Evolutionary conservation across 768 basidiomycete species (phyloP).

Genomic region (Amanita muscaria): DNA sequence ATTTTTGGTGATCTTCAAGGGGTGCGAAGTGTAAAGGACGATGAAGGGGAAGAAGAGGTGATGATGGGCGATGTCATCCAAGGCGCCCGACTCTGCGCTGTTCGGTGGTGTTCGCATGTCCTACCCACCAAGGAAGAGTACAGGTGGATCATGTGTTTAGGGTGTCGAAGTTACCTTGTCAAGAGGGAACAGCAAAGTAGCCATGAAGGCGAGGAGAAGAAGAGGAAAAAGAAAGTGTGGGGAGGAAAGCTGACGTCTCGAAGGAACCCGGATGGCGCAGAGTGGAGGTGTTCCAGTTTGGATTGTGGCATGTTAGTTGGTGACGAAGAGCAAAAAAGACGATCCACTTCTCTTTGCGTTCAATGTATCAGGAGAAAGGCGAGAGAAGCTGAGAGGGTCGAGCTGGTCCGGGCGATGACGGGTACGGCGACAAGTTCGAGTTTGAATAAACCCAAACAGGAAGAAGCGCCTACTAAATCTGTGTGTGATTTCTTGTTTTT

Average conservation of each 20-base stretch:
- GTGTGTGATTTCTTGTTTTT: neutral
- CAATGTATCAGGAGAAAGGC: constrained; percentile 7
- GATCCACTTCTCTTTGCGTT: constrained; percentile 7
- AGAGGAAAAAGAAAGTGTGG: constrained; percentile 12
- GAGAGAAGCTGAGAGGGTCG: neutral
- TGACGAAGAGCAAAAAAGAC: constrained; percentile 4
- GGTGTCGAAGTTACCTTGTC: neutral
- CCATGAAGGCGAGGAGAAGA: constrained; percentile 25
- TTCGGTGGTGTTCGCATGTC: constrained; percentile 24
- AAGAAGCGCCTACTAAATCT: neutral
- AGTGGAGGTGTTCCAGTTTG: constrained; percentile 17
- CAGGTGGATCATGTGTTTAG: constrained; percentile 28
- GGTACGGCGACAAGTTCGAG: constrained; percentile 1
- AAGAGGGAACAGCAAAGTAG: neutral
- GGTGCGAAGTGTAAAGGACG: neutral
- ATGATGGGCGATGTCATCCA: neutral
- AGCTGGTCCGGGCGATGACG: neutral
- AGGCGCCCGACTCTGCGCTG: constrained; percentile 30
- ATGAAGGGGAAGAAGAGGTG: neutral
- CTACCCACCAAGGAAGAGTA: constrained; percentile 31
- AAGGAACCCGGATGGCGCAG: constrained; percentile 6
- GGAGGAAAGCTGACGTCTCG: constrained; percentile 4
- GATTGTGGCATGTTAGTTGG: constrained; percentile 14
- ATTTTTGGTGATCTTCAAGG: neutral
- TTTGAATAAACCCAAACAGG: neutral